phyloP scores from a whole-genome alignment of 1,139 yeast species.

The Blastobotrys malaysiensis region DNA sequence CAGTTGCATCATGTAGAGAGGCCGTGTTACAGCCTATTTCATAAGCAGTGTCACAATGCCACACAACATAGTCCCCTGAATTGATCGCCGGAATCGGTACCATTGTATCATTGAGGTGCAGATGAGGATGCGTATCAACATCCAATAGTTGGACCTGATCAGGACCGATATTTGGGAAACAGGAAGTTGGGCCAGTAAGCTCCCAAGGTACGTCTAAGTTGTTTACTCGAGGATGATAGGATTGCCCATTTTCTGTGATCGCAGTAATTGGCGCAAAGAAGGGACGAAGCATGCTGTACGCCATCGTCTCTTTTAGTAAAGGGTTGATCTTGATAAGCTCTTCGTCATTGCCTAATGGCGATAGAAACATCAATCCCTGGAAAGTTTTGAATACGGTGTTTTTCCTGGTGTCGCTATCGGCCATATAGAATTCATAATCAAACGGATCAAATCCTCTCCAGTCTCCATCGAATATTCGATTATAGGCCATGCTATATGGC shows the following conservation, averaged over 20 bases:
- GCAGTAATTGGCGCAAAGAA: constrained; percentile 35
- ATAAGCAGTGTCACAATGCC: constrained; percentile 42
- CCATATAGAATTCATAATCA: constrained; percentile 23
- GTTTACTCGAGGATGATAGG: constrained; percentile 15
- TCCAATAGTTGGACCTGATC: constrained; percentile 32
- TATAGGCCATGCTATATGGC: constrained; percentile 38
- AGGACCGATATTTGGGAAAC: constrained; percentile 18
- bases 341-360: constrained; percentile 38
- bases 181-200: constrained; percentile 20
- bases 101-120: constrained; percentile 24
- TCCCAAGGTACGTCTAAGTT: constrained; percentile 18
- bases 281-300: constrained; percentile 43
- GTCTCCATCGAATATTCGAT: constrained; percentile 38
- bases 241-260: constrained; percentile 18
- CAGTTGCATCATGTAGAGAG: neutral
- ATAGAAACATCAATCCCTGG: constrained; percentile 47
- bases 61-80: constrained; percentile 41
- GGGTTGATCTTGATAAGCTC: constrained; percentile 45
- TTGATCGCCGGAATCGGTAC: constrained; percentile 24
- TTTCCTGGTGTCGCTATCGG: constrained; percentile 15
- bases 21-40: neutral
- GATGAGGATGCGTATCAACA: constrained; percentile 27
- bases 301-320: constrained; percentile 31
- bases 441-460: constrained; percentile 48
- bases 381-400: constrained; percentile 39